These are phyloP conservation scores for Nannizzia gypsea DNA, from an alignment of 2,329 filamentous ascomycete species.

Conservation along the genomic window DNA sequence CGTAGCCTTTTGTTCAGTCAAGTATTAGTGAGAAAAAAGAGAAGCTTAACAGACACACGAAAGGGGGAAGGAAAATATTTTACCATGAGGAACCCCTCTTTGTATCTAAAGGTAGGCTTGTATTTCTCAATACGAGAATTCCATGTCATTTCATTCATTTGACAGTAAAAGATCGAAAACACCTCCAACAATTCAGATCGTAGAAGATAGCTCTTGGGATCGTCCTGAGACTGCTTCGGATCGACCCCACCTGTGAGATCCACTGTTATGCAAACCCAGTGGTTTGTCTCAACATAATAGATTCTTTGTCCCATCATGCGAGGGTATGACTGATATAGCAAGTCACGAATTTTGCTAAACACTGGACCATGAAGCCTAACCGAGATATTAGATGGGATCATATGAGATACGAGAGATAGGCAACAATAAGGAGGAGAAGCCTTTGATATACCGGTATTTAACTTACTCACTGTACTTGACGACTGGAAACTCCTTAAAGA, in stretches of 20 bases:
- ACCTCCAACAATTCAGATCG: constrained; percentile 10
- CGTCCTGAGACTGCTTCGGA: background rate
- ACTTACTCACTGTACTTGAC: background rate
- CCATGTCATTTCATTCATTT: constrained; percentile 13
- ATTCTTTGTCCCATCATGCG: background rate
- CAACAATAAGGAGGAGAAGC: no score
- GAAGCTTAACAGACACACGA: background rate
- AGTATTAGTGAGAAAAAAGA: background rate
- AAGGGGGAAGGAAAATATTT: background rate
- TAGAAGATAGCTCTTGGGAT: constrained; percentile 10
- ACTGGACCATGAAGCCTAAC: constrained; percentile 8
- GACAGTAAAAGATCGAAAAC: constrained; percentile 11
- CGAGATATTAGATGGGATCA: background rate
- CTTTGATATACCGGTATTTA: background rate
- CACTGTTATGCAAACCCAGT: constrained; percentile 10
- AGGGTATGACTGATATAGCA: background rate
- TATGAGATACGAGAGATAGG: background rate
- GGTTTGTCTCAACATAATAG: background rate
- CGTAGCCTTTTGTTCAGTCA: constrained; percentile 6
- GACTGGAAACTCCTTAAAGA: constrained; percentile 6
- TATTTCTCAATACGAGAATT: constrained; percentile 6
- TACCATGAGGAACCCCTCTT: constrained; percentile 10
- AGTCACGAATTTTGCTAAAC: background rate
- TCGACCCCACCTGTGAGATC: background rate
- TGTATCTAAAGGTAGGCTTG: constrained; percentile 10